Evolutionary conservation across 805 yeast species (phyloP).

Genomic region (Metschnikowia proteae): DNA sequence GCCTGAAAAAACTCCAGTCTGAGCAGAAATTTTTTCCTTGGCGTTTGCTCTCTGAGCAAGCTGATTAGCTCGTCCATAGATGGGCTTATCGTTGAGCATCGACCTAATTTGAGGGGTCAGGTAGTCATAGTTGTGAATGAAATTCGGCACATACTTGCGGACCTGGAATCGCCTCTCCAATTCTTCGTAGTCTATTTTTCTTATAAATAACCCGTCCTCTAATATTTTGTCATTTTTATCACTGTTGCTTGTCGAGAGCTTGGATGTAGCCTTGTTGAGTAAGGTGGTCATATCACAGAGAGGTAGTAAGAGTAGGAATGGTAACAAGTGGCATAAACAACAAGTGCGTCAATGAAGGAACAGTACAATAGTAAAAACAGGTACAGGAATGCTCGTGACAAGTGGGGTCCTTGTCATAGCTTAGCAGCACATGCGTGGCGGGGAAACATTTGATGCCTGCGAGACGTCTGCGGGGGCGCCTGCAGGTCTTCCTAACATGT

Average conservation of each 20-base stretch:
- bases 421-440: slow-evolving; percentile 2
- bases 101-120: slow-evolving; percentile 36
- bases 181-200: slow-evolving; percentile 31
- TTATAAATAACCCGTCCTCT: slow-evolving; percentile 21
- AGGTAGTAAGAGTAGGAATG: background rate
- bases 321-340: background rate
- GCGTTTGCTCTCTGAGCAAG: slow-evolving; percentile 10
- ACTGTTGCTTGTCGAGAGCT: background rate
- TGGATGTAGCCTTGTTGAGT: slow-evolving; percentile 9
- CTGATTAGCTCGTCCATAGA: slow-evolving; percentile 37
- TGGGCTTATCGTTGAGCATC: slow-evolving; percentile 36
- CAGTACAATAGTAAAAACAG: background rate
- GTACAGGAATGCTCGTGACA: background rate
- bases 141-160: slow-evolving; percentile 37
- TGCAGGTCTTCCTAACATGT: background rate
- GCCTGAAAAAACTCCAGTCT: slow-evolving; percentile 12
- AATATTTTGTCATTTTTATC: slow-evolving; percentile 1
- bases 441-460: background rate
- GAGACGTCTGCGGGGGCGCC: background rate
- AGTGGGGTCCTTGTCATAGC: background rate
- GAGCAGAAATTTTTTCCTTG: slow-evolving; percentile 5
- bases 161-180: slow-evolving; percentile 33
- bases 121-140: slow-evolving; percentile 34
- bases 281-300: slow-evolving; percentile 8
- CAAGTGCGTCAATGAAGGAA: background rate